Evolutionary conservation across 176 grass and related monocot species (phyloP).

Genomic region (Zea luxurians): DNA sequence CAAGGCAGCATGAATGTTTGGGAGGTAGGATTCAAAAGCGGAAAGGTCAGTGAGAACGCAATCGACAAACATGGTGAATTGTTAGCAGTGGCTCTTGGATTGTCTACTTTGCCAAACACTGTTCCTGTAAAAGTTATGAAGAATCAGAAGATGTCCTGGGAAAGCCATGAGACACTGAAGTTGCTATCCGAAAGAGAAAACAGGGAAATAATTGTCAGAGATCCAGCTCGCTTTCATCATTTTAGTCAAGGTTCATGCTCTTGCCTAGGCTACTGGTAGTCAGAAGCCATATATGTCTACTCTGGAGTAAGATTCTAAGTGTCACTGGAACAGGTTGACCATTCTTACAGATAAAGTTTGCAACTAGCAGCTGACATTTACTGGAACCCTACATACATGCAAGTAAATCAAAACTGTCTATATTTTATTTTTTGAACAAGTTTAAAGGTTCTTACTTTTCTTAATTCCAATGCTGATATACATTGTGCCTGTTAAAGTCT

Average conservation of each 20-base stretch:
- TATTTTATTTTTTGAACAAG: constrained; percentile 25
- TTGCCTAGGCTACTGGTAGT: constrained; percentile 78
- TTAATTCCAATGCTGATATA: background rate
- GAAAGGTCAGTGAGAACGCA: constrained; percentile 44
- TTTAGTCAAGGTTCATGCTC: constrained; percentile 71
- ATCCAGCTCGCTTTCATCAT: constrained; percentile 66
- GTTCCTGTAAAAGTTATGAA: constrained; percentile 68
- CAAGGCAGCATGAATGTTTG: constrained; percentile 39
- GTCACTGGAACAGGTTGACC: background rate
- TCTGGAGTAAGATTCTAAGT: constrained; percentile 2
- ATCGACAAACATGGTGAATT: constrained; percentile 62
- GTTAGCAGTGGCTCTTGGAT: constrained; percentile 55
- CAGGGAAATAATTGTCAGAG: constrained; percentile 69
- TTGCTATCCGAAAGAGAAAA: constrained; percentile 62
- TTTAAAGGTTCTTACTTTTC: background rate
- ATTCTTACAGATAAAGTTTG: constrained; percentile 10
- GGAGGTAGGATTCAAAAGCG: constrained; percentile 57
- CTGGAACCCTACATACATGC: background rate
- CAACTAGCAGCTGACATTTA: background rate
- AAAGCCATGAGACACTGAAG: constrained; percentile 67
- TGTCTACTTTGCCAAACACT: constrained; percentile 42
- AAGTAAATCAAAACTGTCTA: background rate
- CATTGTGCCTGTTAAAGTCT: background rate
- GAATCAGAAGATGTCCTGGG: constrained; percentile 73
- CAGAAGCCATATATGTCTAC: background rate